These are phyloP conservation scores for Gautieria morchelliformis DNA, from an alignment of 768 basidiomycete species.

Conservation along the genomic window DNA sequence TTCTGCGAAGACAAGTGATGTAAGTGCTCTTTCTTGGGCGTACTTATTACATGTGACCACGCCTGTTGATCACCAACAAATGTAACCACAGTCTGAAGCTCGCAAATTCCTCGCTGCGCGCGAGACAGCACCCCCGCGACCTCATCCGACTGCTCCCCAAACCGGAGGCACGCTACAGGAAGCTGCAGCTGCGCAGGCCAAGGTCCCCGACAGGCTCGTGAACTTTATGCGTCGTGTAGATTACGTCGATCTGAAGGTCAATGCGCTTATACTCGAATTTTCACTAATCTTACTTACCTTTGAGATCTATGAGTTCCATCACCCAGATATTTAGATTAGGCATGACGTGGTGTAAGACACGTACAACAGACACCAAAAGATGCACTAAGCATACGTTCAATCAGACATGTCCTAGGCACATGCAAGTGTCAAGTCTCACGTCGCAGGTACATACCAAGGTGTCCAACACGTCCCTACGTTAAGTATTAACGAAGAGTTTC, in stretches of 20 bases:
- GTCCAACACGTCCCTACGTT: no score
- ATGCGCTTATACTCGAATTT: not conserved
- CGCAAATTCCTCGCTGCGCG: not conserved
- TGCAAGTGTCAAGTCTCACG: no score
- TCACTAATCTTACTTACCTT: not conserved
- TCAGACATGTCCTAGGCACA: no score
- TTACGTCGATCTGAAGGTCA: not conserved
- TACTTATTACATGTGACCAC: not conserved
- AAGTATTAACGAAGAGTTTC: no score
- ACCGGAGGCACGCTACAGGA: not conserved
- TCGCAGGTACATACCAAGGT: no score
- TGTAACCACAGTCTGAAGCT: not conserved
- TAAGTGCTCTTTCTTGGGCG: not conserved
- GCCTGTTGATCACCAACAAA: not conserved
- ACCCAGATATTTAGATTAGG: no score
- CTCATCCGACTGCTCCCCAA: not conserved
- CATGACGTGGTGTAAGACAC: not conserved
- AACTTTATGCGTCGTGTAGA: not conserved
- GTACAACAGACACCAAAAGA: no score
- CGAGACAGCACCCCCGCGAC: not conserved
- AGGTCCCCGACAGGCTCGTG: not conserved
- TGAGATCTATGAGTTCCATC: no score
- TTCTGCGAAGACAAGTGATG: not conserved
- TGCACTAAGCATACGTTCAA: no score
- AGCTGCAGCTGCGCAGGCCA: not conserved